phyloP scores from a whole-genome alignment of 768 basidiomycete species.

The Lactarius trivialis region DNA sequence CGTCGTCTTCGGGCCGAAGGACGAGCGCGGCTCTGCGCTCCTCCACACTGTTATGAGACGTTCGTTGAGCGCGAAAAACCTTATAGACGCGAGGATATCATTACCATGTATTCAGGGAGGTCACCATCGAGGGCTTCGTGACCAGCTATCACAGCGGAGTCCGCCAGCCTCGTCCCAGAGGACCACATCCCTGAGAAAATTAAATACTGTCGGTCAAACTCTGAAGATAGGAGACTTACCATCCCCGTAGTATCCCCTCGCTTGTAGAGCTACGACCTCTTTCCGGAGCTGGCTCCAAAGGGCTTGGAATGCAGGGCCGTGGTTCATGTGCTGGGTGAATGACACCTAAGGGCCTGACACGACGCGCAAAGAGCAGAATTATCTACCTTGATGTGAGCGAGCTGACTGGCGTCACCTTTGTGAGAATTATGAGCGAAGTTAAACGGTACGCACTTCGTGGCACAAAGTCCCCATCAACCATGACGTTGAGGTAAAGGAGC shows the following conservation, averaged over 20 bases:
- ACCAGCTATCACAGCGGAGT: constrained; percentile 50
- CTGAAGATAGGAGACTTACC: constrained; percentile 36
- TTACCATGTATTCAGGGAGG: constrained; percentile 73
- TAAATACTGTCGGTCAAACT: not conserved
- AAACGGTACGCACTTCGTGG: constrained; percentile 58
- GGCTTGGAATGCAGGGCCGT: constrained; percentile 68
- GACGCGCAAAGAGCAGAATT: not conserved
- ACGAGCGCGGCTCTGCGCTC: constrained; percentile 59
- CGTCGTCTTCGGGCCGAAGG: constrained; percentile 43
- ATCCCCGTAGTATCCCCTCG: constrained; percentile 76
- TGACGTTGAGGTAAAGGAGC: constrained; percentile 53
- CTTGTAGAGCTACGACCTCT: constrained; percentile 67
- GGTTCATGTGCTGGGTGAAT: constrained; percentile 63
- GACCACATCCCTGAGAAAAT: constrained; percentile 67
- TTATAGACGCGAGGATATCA: constrained; percentile 11
- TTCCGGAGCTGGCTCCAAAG: constrained; percentile 59
- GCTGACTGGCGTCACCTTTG: constrained; percentile 34
- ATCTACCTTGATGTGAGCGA: constrained; percentile 74
- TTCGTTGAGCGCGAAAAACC: not conserved
- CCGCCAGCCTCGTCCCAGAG: constrained; percentile 60
- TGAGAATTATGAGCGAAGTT: not conserved
- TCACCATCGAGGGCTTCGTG: constrained; percentile 48
- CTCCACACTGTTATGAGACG: constrained; percentile 55
- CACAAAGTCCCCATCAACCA: constrained; percentile 75
- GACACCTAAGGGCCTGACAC: not conserved